These are phyloP conservation scores for Peronospora tabacina DNA, from an alignment of 352 stramenopile species.

Conservation along the genomic window DNA sequence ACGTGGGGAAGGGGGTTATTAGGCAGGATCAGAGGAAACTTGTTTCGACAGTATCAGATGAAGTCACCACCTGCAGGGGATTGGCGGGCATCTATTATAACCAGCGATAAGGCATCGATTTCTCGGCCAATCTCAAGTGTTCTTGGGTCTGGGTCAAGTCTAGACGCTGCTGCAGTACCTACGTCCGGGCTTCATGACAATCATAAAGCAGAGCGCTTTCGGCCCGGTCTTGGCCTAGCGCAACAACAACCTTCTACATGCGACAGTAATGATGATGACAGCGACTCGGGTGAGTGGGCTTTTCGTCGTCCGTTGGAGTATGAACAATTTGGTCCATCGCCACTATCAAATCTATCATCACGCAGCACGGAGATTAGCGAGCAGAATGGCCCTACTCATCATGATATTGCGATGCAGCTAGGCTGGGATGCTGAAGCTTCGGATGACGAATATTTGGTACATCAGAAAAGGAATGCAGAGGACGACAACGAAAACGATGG, in stretches of 20 bases:
- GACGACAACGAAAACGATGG: slow-evolving; percentile 18
- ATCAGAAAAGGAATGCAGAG: slow-evolving; percentile 16
- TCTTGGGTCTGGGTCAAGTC: slow-evolving; percentile 1
- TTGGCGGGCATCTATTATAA: neutral
- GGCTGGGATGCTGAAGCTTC: slow-evolving; percentile 16
- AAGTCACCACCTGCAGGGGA: slow-evolving; percentile 35
- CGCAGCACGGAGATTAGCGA: slow-evolving; percentile 28
- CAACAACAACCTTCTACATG: slow-evolving; percentile 18
- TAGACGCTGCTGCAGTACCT: neutral
- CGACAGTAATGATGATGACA: slow-evolving; percentile 28
- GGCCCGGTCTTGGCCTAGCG: neutral
- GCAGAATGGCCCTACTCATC: slow-evolving; percentile 13
- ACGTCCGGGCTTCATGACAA: neutral
- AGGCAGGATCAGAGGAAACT: slow-evolving; percentile 53
- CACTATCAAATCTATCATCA: slow-evolving; percentile 19
- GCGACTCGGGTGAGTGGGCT: slow-evolving; percentile 19
- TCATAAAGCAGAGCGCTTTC: slow-evolving; percentile 10
- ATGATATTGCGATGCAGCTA: slow-evolving; percentile 13
- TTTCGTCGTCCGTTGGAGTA: slow-evolving; percentile 17
- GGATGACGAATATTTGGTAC: slow-evolving; percentile 9
- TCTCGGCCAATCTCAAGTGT: slow-evolving; percentile 8
- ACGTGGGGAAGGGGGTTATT: slow-evolving; percentile 59
- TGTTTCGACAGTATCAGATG: slow-evolving; percentile 79
- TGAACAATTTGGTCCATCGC: slow-evolving; percentile 14
- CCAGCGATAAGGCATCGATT: slow-evolving; percentile 10